phyloP scores from a whole-genome alignment of 495 filamentous ascomycete genomes.

The Talaromyces stipitatus region DNA sequence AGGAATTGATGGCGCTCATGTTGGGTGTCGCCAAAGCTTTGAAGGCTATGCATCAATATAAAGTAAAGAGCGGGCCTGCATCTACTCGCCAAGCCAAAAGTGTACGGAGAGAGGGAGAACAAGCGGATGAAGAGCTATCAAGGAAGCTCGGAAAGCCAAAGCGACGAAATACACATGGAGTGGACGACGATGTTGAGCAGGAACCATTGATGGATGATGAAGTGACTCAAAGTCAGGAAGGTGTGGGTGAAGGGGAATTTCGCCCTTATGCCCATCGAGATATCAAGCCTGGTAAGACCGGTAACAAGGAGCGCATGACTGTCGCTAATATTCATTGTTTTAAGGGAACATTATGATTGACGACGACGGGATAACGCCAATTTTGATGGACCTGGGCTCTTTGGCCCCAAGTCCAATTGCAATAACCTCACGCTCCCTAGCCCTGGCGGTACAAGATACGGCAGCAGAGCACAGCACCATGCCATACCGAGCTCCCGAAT shows the following conservation, averaged over 20 bases:
- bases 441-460: constrained; percentile 83
- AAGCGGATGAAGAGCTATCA: constrained; percentile 51
- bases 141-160: constrained; percentile 48
- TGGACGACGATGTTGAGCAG: constrained; percentile 64
- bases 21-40: constrained; percentile 85
- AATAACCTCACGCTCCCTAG: constrained; percentile 88
- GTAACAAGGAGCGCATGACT: not conserved
- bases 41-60: constrained; percentile 85
- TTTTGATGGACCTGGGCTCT: constrained; percentile 98
- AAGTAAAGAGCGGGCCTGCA: constrained; percentile 48
- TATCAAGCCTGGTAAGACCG: constrained; percentile 78
- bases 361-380: constrained; percentile 76
- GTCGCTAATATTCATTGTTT: constrained; percentile 10
- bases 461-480: constrained; percentile 96
- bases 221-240: constrained; percentile 63
- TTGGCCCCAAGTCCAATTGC: constrained; percentile 79
- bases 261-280: constrained; percentile 91
- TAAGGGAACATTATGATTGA: constrained; percentile 94
- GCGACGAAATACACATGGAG: constrained; percentile 31
- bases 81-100: constrained; percentile 52
- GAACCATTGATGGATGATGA: constrained; percentile 81
- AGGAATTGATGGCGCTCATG: constrained; percentile 80
- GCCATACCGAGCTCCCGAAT: constrained; percentile 95
- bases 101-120: constrained; percentile 50
- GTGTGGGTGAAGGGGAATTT: constrained; percentile 59